A percentile compares a stretch with the other conserved stretches of the same genome.
Conservation (phyloP, 345 rosid species). For the Brassica cretica region DNA sequence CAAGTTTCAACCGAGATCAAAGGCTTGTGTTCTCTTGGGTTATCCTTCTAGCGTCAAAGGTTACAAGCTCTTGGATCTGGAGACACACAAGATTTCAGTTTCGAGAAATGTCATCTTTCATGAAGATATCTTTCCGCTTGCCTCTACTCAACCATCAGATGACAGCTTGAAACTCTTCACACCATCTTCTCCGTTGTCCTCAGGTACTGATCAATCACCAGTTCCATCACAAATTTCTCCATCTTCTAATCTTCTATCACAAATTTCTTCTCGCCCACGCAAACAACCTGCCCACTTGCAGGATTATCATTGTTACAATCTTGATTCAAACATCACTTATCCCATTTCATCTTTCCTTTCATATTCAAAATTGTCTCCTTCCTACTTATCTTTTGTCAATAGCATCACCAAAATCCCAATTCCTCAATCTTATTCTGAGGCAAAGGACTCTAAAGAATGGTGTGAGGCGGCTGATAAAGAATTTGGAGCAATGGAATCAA, state of each 20-base stretch:
- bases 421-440: not conserved
- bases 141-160: not conserved
- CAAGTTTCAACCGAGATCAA: not conserved
- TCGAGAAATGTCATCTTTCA: not conserved
- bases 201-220: not conserved
- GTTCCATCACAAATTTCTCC: not conserved
- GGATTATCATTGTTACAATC: not conserved
- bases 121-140: not conserved
- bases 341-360: not conserved
- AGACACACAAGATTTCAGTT: not conserved
- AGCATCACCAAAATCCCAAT: not conserved
- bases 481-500: not conserved
- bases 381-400: not conserved
- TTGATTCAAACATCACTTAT: not conserved
- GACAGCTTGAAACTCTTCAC: not conserved
- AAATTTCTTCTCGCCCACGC: not conserved
- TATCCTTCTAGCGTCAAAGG: not conserved
- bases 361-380: not conserved
- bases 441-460: not conserved
- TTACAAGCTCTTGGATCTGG: not conserved
- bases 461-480: not conserved
- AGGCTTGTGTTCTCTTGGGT: not conserved
- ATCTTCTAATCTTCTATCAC: not conserved
- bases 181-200: too few relatives aligned
- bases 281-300: not conserved